Conservation (phyloP, 2,329 filamentous ascomycete genomes). For the Neurospora sp. region DNA sequence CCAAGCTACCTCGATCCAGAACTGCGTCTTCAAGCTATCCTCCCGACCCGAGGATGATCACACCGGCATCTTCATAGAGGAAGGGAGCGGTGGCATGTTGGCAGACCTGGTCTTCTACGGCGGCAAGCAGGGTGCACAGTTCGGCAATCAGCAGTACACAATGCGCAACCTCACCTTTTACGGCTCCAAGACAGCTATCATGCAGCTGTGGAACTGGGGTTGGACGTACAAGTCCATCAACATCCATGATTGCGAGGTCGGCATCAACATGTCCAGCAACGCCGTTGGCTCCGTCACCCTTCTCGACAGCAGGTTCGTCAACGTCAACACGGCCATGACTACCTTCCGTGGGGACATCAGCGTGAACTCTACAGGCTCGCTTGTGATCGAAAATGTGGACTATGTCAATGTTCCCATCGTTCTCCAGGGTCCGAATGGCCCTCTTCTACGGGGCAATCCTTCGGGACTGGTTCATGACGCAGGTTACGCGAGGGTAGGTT, state of each 20-base stretch:
- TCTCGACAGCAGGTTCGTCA: slow-evolving; percentile 60
- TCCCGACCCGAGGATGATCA: slow-evolving; percentile 36
- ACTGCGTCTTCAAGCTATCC: slow-evolving; percentile 45
- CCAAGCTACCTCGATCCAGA: slow-evolving; percentile 51
- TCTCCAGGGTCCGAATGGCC: slow-evolving; percentile 29
- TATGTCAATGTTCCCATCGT: slow-evolving; percentile 27
- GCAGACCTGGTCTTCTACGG: slow-evolving; percentile 62
- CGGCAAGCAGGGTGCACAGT: slow-evolving; percentile 46
- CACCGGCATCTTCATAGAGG: slow-evolving; percentile 51
- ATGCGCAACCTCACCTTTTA: slow-evolving; percentile 57
- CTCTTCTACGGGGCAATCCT: slow-evolving; percentile 44
- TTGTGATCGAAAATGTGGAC: slow-evolving; percentile 37
- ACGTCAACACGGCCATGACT: slow-evolving; percentile 56
- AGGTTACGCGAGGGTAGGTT: slow-evolving; percentile 29
- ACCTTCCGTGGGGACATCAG: slow-evolving; percentile 38
- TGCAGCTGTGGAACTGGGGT: slow-evolving; percentile 66
- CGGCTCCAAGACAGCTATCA: slow-evolving; percentile 53
- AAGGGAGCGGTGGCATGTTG: slow-evolving; percentile 56
- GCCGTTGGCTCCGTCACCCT: slow-evolving; percentile 66
- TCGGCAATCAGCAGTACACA: slow-evolving; percentile 63
- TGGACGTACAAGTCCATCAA: slow-evolving; percentile 60
- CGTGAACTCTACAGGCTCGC: slow-evolving; percentile 30
- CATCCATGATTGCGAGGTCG: slow-evolving; percentile 52
- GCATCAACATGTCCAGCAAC: slow-evolving; percentile 54
- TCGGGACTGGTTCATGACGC: slow-evolving; percentile 40